Evolutionary conservation across 345 rosid species (phyloP).

Genomic region (Bruguiera sexangula): DNA sequence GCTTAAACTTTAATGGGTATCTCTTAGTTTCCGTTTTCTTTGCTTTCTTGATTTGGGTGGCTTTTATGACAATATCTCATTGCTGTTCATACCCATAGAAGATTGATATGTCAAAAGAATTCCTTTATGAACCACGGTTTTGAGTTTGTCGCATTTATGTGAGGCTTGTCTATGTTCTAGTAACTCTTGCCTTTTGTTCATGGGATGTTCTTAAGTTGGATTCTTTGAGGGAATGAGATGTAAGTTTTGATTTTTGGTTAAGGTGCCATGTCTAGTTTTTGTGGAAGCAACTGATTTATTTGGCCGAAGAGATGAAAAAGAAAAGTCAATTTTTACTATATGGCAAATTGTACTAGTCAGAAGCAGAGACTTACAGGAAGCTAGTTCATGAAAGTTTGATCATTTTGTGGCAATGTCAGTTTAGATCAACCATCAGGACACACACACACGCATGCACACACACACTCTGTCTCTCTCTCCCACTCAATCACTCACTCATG

Average conservation of each 20-base stretch:
- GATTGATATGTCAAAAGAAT: not conserved
- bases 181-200: not conserved
- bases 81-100: not conserved
- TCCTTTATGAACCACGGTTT: too few relatives aligned
- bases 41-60: not conserved
- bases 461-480: not conserved
- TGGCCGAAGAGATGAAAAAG: not conserved
- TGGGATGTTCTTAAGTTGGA: not conserved
- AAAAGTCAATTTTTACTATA: too few relatives aligned
- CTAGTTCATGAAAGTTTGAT: not conserved
- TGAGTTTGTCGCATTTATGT: not conserved
- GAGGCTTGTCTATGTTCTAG: not conserved
- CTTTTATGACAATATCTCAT: not conserved
- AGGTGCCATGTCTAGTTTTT: not conserved
- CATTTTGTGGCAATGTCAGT: too few relatives aligned
- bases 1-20: not conserved
- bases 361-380: not conserved
- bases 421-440: not conserved
- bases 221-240: not conserved
- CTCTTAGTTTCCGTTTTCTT: not conserved
- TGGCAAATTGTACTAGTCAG: too few relatives aligned
- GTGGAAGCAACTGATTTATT: not conserved
- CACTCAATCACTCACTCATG: not conserved
- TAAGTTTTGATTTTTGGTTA: not conserved
- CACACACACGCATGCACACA: not conserved